A percentile compares a stretch with the other conserved stretches of the same genome.
These are phyloP conservation scores for Pseudocercospora ulei DNA, from an alignment of 2,329 filamentous ascomycete species.

Conservation along the genomic window DNA sequence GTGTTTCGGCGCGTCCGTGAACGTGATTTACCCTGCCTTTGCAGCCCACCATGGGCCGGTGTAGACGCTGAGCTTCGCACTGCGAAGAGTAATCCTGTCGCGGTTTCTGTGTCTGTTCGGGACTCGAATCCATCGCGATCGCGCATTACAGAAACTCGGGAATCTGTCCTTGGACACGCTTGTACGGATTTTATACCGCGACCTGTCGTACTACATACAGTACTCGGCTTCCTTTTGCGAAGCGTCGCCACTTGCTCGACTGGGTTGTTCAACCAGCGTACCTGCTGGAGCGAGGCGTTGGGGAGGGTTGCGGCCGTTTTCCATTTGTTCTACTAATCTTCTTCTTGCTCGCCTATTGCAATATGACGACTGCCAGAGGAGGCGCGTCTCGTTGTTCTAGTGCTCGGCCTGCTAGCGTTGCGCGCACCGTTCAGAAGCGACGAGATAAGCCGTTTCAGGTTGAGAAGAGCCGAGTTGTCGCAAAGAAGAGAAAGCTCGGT, in stretches of 20 bases:
- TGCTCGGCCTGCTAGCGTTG: slow-evolving; percentile 23
- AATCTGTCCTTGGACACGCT: slow-evolving; percentile 1
- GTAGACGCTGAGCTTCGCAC: slow-evolving; percentile 16
- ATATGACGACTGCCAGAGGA: slow-evolving; percentile 15
- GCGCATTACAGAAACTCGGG: slow-evolving; percentile 2
- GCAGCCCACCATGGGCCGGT: slow-evolving; percentile 16
- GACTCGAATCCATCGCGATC: slow-evolving; percentile 3
- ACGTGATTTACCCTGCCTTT: slow-evolving; percentile 13
- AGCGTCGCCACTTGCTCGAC: slow-evolving; percentile 7
- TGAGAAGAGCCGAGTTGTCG: slow-evolving; percentile 49
- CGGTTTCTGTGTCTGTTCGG: slow-evolving; percentile 5
- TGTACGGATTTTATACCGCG: slow-evolving; percentile 3
- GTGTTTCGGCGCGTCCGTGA: slow-evolving; percentile 14
- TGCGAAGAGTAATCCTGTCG: slow-evolving; percentile 14
- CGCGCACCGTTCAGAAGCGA: slow-evolving; percentile 28
- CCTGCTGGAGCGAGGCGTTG: slow-evolving; percentile 7
- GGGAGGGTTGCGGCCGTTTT: slow-evolving; percentile 12
- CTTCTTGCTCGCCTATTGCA: slow-evolving; percentile 12
- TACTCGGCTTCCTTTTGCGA: slow-evolving; percentile 1
- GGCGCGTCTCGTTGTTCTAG: slow-evolving; percentile 15
- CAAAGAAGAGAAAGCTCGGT: slow-evolving; percentile 52
- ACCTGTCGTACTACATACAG: background rate
- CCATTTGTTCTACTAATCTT: slow-evolving; percentile 18
- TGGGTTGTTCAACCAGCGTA: slow-evolving; percentile 2
- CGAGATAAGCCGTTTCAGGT: slow-evolving; percentile 48